Evolutionary conservation across 164 flowering plant species (phyloP).

Genomic region (Stephania japonica): DNA sequence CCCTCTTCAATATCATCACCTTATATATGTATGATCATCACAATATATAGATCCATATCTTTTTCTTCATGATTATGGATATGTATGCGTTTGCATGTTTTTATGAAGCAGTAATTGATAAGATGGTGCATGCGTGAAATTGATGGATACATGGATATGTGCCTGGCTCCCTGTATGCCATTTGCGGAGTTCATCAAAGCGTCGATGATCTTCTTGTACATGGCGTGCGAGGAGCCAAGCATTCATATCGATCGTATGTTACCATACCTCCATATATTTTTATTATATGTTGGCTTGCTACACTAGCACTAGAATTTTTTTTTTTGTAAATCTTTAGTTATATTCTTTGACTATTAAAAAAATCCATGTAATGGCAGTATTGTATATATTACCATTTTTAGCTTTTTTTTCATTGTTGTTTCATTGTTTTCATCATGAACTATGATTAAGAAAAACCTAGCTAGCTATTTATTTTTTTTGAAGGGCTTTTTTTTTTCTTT

Average conservation of each 20-base stretch:
- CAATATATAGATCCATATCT: background rate
- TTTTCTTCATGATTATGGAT: background rate
- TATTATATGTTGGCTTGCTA: too few species aligned
- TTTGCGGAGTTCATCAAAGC: slow-evolving; percentile 36
- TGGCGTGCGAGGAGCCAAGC: slow-evolving; percentile 82
- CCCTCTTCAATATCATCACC: background rate
- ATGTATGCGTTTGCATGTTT: background rate
- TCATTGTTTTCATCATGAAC: too few species aligned
- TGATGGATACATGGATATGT: slow-evolving; percentile 14
- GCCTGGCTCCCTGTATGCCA: slow-evolving; percentile 98
- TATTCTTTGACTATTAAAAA: too few species aligned
- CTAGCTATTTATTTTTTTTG: too few species aligned
- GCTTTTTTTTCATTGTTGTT: too few species aligned
- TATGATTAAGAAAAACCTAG: too few species aligned
- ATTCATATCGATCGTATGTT: slow-evolving; percentile 17
- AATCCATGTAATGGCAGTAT: too few species aligned
- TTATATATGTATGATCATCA: background rate
- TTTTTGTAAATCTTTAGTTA: too few species aligned
- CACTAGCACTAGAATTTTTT: too few species aligned
- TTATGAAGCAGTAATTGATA: background rate
- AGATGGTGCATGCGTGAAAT: background rate
- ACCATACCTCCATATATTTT: background rate
- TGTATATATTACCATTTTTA: too few species aligned
- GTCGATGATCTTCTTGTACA: slow-evolving; percentile 34
- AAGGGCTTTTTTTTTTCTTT: too few species aligned